A percentile compares a stretch with the other conserved stretches of the same genome.
Evolutionary conservation across 805 yeast species (phyloP).

Genomic region (Huiozyma naganishii): DNA sequence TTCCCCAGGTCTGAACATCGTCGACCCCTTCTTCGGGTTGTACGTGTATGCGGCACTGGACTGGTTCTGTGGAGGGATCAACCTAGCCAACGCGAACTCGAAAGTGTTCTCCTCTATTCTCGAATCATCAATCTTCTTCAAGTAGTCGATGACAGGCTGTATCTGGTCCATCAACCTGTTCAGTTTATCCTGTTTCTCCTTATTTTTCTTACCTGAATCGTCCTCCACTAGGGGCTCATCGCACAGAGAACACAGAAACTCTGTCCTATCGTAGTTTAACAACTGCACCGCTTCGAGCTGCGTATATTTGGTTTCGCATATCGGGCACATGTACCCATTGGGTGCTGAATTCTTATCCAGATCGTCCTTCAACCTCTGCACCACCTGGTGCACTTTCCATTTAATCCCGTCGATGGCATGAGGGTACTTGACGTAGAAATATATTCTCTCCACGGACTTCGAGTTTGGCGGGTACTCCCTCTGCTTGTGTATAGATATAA

Average conservation of each 20-base stretch:
- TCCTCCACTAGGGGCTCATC: constrained; percentile 72
- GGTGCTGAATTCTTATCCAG: constrained; percentile 79
- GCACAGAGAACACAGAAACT: constrained; percentile 79
- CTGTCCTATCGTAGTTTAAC: constrained; percentile 66
- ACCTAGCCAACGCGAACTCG: constrained; percentile 68
- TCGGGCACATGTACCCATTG: constrained; percentile 86
- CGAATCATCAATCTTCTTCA: constrained; percentile 74
- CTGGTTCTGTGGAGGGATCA: constrained; percentile 74
- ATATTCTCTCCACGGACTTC: constrained; percentile 63
- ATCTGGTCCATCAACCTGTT: constrained; percentile 81
- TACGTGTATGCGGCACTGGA: constrained; percentile 62
- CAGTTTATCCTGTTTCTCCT: constrained; percentile 67
- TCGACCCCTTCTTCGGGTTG: constrained; percentile 35
- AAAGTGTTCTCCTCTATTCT: constrained; percentile 80
- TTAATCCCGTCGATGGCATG: constrained; percentile 93
- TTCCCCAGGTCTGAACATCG: constrained; percentile 34
- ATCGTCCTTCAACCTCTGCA: constrained; percentile 66
- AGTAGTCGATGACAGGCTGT: constrained; percentile 73
- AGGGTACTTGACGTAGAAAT: constrained; percentile 78
- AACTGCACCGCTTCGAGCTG: constrained; percentile 82
- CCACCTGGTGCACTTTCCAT: constrained; percentile 90
- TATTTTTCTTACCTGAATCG: constrained; percentile 74
- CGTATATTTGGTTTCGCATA: constrained; percentile 70
- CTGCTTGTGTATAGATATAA: constrained; percentile 60
- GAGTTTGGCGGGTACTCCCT: constrained; percentile 55